Base-by-base conservation (phyloP, 2,329 filamentous ascomycete genomes). In the Fusarium nodosum region DNA sequence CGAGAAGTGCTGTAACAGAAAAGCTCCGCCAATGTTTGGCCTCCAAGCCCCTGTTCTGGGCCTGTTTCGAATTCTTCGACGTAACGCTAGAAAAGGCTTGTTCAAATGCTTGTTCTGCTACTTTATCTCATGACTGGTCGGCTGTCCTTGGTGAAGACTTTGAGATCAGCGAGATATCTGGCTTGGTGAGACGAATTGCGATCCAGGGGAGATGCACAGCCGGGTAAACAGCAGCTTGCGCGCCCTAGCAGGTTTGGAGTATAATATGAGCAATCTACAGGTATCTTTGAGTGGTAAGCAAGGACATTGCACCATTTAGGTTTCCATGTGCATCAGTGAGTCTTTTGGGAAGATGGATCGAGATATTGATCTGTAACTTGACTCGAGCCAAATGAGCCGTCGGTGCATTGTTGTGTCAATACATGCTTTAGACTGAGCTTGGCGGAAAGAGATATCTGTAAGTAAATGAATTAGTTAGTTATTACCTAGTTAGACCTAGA, bases 81-180 rank as follows among this genome's bases (percentile, higher is more conserved):
- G 36, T 33, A 51, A 67, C 61, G 61, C 61, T 69, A 62, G 51
- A 61, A 69, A 69, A 69, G 38, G 66, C 66, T 69, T 68, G 65
- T 69, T 55, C 52, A 50, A 68, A 69, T 52, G 66, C 66, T 69
- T 68, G 65, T 69, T 55, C 52, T 55, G 31, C 41, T 44, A 54
- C 46, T 52, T 66, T 66, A 68, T 62, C 47, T 44, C 33, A 48
- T 45, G 41, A 39, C 48, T 56, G 50, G 60, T 69, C 24, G 34
- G n/a, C 34, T 28, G 36, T 46, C 28, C 26, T 15, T 31, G 44
- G 7, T 30, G n/a, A 46, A 39, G 18, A 52, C 53, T 38, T 55
- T 44, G 45, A 44, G 44, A 63, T 66, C 52, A 63, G 51, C 26
- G 41, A 31, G 24, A 45, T 64, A 42, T 22, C 45, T 64, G 20